These are phyloP conservation scores for Chlorophyllum brunneum DNA, from an alignment of 768 basidiomycete genomes.

Conservation along the genomic window DNA sequence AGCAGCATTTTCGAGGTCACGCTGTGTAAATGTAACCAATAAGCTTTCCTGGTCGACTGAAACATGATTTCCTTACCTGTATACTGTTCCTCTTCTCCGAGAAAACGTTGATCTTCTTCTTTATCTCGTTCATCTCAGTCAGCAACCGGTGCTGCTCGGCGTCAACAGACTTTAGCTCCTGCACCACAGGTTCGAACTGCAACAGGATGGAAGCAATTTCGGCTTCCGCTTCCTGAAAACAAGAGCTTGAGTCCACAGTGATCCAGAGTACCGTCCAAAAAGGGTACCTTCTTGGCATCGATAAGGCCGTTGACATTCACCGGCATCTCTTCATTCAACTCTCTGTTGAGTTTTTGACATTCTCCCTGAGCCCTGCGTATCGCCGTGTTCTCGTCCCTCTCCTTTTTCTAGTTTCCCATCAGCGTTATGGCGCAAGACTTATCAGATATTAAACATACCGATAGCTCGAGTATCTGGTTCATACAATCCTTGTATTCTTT, in stretches of 20 bases:
- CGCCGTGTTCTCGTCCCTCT: slow-evolving; percentile 21
- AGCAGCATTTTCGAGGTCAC: slow-evolving; percentile 45
- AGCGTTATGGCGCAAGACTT: not conserved
- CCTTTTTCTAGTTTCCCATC: slow-evolving; percentile 22
- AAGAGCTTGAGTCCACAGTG: not conserved
- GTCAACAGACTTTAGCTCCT: slow-evolving; percentile 45
- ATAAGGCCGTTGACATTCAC: slow-evolving; percentile 56
- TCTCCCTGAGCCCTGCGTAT: slow-evolving; percentile 28
- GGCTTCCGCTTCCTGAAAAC: slow-evolving; percentile 45
- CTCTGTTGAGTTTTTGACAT: slow-evolving; percentile 44
- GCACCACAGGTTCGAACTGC: slow-evolving; percentile 47
- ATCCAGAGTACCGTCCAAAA: not conserved
- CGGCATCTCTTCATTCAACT: slow-evolving; percentile 68
- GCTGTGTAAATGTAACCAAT: slow-evolving; percentile 30
- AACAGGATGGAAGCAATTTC: slow-evolving; percentile 44
- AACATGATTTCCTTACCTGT: slow-evolving; percentile 33
- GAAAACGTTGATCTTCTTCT: slow-evolving; percentile 47
- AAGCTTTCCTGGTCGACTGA: not conserved
- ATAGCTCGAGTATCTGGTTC: not conserved
- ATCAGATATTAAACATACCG: not conserved
- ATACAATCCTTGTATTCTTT: slow-evolving; percentile 22
- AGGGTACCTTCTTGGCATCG: slow-evolving; percentile 47
- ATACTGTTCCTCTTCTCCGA: slow-evolving; percentile 38
- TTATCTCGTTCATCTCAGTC: slow-evolving; percentile 41
- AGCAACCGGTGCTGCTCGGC: slow-evolving; percentile 40